Conservation (phyloP, 2,329 filamentous ascomycete species). For the Decorospora gaudefroyi region DNA sequence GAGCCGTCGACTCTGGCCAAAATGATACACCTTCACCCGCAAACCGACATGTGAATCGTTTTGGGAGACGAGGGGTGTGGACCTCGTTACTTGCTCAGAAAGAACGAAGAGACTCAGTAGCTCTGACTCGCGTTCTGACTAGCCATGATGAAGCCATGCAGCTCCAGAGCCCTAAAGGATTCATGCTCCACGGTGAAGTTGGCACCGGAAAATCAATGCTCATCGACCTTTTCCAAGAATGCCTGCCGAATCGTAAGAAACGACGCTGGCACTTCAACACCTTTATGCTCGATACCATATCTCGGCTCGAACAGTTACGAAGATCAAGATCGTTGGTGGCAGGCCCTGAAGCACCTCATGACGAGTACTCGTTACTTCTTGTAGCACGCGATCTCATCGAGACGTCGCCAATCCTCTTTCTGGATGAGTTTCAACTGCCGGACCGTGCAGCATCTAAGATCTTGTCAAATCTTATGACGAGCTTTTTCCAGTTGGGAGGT, state of each 20-base stretch:
- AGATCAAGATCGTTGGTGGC: constrained; percentile 37
- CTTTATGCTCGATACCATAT: constrained; percentile 79
- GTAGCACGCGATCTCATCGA: constrained; percentile 76
- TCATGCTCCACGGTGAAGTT: constrained; percentile 80
- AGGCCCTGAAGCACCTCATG: constrained; percentile 33
- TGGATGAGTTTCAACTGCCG: constrained; percentile 83
- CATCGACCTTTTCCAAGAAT: constrained; percentile 79
- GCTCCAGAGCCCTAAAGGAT: constrained; percentile 71
- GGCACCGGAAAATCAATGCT: constrained; percentile 85
- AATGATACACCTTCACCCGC: constrained; percentile 43
- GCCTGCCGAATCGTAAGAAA: constrained; percentile 73
- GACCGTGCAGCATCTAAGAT: constrained; percentile 79
- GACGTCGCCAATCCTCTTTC: constrained; percentile 74
- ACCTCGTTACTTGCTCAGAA: constrained; percentile 58
- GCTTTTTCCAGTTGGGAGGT: constrained; percentile 80
- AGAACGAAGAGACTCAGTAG: constrained; percentile 60
- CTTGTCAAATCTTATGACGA: constrained; percentile 75
- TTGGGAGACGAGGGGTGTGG: constrained; percentile 57
- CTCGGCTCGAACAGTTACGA: constrained; percentile 70
- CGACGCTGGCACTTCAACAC: constrained; percentile 81
- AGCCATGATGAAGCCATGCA: constrained; percentile 72
- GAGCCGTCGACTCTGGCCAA: constrained; percentile 43
- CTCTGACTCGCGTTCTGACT: constrained; percentile 70
- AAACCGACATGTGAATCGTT: constrained; percentile 21
- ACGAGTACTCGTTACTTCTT: constrained; percentile 72